Percentiles rank a stretch among this genome's conserved stretches.
phyloP scores from a whole-genome alignment of 2,329 filamentous ascomycete species.

The Dothideomycetidae sp. region DNA sequence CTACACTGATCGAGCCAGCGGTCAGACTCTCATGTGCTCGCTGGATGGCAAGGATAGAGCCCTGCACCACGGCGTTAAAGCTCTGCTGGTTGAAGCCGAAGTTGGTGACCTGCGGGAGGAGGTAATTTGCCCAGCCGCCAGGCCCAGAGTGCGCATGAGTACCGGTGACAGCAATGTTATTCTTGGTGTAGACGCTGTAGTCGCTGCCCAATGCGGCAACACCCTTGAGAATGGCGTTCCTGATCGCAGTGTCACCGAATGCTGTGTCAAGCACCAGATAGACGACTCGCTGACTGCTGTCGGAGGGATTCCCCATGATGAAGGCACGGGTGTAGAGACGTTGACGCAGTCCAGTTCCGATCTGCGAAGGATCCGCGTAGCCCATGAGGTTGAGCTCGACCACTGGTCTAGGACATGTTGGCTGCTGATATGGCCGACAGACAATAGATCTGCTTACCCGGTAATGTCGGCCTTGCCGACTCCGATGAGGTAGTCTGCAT shows the following conservation, averaged over 20 bases:
- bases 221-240: conserved; percentile 71
- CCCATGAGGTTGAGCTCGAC: conserved; percentile 87
- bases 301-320: conserved; percentile 57
- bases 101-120: conserved; percentile 81
- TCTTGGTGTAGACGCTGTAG: conserved; percentile 59
- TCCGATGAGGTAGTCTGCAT: conserved; percentile 45
- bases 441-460: conserved; percentile 33
- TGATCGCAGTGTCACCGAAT: conserved; percentile 76
- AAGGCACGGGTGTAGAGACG: conserved; percentile 81
- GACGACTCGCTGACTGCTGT: conserved; percentile 58
- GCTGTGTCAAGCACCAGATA: conserved; percentile 81
- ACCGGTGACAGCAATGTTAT: conserved; percentile 79
- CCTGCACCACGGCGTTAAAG: conserved; percentile 78
- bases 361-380: conserved; percentile 70
- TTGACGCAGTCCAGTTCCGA: conserved; percentile 73
- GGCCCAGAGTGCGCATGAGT: conserved; percentile 90
- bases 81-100: conserved; percentile 76
- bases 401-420: conserved; percentile 39
- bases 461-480: conserved; percentile 62
- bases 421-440: neutral
- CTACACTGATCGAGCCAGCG: conserved; percentile 57
- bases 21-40: conserved; percentile 60
- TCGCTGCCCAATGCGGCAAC: conserved; percentile 54
- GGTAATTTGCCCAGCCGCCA: conserved; percentile 86
- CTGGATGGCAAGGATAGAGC: conserved; percentile 66